phyloP scores from a whole-genome alignment of 1,139 yeast genomes.

The Taphrina communis region DNA sequence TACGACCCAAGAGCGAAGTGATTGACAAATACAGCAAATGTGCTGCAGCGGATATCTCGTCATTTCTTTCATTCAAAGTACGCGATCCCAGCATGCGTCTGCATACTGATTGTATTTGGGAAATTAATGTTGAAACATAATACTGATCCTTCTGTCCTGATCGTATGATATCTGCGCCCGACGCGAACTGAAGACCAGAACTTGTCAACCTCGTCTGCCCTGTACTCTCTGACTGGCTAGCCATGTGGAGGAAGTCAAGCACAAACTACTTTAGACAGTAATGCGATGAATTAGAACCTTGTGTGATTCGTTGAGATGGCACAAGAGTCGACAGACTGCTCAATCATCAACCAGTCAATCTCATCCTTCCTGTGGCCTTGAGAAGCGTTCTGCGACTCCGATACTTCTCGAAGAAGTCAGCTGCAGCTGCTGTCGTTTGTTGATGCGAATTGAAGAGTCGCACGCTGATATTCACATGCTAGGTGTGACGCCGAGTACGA shows the following conservation, averaged over 20 bases:
- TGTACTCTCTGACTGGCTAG: background rate
- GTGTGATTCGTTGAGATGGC: too few relatives aligned
- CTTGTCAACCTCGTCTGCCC: background rate
- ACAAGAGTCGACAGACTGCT: too few relatives aligned
- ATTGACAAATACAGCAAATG: conserved; percentile 67
- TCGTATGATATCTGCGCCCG: conserved; percentile 38
- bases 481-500: too few relatives aligned
- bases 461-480: too few relatives aligned
- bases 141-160: conserved; percentile 38
- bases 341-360: too few relatives aligned
- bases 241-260: background rate
- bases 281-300: background rate
- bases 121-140: conserved; percentile 16
- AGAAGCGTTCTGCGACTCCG: too few relatives aligned
- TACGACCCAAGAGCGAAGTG: conserved; percentile 75
- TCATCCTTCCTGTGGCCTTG: too few relatives aligned
- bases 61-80: conserved; percentile 5
- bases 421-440: too few relatives aligned
- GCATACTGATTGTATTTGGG: conserved; percentile 24
- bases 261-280: background rate
- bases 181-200: conserved; percentile 15
- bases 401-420: too few relatives aligned
- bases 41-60: conserved; percentile 64
- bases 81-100: conserved; percentile 28
- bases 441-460: too few relatives aligned